These are phyloP conservation scores for Ceriops decandra DNA, from an alignment of 345 rosid genomes.

Conservation along the genomic window DNA sequence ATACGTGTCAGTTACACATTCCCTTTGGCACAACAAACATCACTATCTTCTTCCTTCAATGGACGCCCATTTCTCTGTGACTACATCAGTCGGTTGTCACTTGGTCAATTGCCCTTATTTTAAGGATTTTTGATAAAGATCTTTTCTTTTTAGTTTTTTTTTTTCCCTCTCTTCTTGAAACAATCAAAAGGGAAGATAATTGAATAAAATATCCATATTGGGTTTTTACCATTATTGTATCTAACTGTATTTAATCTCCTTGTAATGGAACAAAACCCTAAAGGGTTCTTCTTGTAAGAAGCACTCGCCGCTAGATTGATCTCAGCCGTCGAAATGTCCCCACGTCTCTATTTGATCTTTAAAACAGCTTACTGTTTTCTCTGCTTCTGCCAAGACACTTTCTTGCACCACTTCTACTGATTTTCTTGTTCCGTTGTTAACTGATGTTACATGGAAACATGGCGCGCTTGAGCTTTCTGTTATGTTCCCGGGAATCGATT, in stretches of 20 bases:
- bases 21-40: slow-evolving; percentile 34
- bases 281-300: slow-evolving; percentile 65
- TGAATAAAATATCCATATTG: neutral
- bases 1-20: slow-evolving; percentile 37
- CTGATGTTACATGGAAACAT: slow-evolving; percentile 15
- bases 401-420: neutral
- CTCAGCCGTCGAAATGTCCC: slow-evolving; percentile 34
- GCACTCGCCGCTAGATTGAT: slow-evolving; percentile 77
- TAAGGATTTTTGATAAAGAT: slow-evolving; percentile 6
- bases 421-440: neutral
- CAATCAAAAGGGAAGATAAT: neutral
- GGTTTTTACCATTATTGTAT: neutral
- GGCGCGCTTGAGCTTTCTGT: slow-evolving; percentile 8
- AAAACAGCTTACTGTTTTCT: slow-evolving; percentile 1
- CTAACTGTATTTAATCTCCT: slow-evolving; percentile 31
- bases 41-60: slow-evolving; percentile 15
- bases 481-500: slow-evolving; percentile 14
- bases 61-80: too few species aligned
- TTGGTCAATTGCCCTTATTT: slow-evolving; percentile 36
- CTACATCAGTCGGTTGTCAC: slow-evolving; percentile 29
- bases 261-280: slow-evolving; percentile 67
- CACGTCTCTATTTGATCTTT: neutral
- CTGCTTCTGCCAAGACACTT: neutral
- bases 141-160: neutral
- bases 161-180: neutral